These are phyloP conservation scores for Pholiota adiposa DNA, from an alignment of 1,284 basidiomycete genomes.

Conservation along the genomic window DNA sequence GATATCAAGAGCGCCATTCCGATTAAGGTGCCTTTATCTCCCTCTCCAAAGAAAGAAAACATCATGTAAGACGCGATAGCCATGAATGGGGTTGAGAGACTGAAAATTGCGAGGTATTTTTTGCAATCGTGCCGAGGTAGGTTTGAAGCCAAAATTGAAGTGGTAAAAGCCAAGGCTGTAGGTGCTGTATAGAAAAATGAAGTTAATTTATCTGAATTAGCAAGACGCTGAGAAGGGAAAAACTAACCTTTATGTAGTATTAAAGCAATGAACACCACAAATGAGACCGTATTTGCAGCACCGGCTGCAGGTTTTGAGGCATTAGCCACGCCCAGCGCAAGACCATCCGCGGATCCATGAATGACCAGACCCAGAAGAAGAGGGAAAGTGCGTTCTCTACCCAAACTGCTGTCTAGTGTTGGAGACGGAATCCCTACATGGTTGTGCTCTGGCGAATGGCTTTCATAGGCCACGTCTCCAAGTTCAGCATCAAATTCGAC, in stretches of 20 bases:
- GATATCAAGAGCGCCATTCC: constrained; percentile 82
- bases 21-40: constrained; percentile 58
- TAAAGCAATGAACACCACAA: constrained; percentile 88
- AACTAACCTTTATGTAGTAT: constrained; percentile 83
- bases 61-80: constrained; percentile 73
- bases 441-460: constrained; percentile 32
- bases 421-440: constrained; percentile 19
- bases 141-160: constrained; percentile 77
- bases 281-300: constrained; percentile 54
- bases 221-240: neutral
- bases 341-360: constrained; percentile 89
- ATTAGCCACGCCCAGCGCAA: constrained; percentile 84
- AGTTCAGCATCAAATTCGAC: constrained; percentile 65
- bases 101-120: constrained; percentile 79
- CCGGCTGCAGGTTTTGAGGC: constrained; percentile 39
- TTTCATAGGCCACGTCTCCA: constrained; percentile 46
- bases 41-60: constrained; percentile 59
- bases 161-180: constrained; percentile 83
- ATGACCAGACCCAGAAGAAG: constrained; percentile 85
- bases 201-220: neutral
- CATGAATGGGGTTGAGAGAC: constrained; percentile 77
- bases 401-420: constrained; percentile 13
- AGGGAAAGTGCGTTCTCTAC: constrained; percentile 54
- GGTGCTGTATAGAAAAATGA: constrained; percentile 57
- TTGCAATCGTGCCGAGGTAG: constrained; percentile 71